Conservation (phyloP, 345 rosid species). For the Populus alba region DNA sequence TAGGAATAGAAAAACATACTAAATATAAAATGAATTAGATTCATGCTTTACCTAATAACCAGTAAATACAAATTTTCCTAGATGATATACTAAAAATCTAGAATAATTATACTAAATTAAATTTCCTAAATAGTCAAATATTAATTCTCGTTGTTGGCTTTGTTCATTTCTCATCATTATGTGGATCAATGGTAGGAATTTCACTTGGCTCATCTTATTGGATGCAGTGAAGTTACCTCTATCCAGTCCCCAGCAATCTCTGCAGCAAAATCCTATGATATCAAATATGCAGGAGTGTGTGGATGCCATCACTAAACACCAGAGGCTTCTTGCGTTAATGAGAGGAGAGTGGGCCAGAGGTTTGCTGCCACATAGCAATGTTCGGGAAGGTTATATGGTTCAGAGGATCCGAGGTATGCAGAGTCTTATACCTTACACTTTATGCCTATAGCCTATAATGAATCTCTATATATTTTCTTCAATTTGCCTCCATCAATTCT, state of each 20-base stretch:
- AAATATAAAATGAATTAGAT: no score
- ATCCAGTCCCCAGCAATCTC: conserved; percentile 55
- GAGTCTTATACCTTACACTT: conserved; percentile 1
- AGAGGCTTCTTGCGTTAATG: conserved; percentile 78
- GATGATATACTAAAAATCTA: no score
- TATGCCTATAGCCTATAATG: neutral
- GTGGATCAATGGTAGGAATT: conserved; percentile 11
- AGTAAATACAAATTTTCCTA: no score
- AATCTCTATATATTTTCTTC: conserved; percentile 2
- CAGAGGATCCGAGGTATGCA: conserved; percentile 68
- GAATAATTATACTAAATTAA: no score
- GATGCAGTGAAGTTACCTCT: conserved; percentile 55
- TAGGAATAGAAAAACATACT: no score
- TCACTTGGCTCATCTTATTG: neutral
- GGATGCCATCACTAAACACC: conserved; percentile 89
- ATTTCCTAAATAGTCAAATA: no score
- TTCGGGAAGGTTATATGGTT: conserved; percentile 68
- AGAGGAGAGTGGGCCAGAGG: conserved; percentile 96
- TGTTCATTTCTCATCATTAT: neutral
- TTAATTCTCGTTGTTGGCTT: no score
- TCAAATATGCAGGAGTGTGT: conserved; percentile 79
- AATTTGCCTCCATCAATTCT: neutral
- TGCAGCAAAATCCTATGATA: conserved; percentile 61
- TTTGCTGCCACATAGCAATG: conserved; percentile 71
- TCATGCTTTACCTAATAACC: no score